Evolutionary conservation across 345 rosid species (phyloP).

Genomic region (Eucalyptus sp.): DNA sequence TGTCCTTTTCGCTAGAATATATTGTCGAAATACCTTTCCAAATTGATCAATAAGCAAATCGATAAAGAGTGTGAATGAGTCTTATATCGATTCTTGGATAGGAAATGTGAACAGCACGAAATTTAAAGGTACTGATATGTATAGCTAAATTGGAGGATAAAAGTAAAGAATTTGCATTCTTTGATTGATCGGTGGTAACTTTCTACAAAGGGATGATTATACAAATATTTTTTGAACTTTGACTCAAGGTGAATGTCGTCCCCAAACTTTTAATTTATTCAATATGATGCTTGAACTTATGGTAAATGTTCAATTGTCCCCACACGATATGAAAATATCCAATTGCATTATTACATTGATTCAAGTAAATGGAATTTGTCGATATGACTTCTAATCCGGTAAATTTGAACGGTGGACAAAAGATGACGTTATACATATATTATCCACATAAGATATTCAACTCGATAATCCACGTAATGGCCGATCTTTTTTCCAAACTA

Average conservation of each 20-base stretch:
- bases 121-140: neutral
- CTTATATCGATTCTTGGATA: neutral
- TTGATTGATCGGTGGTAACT: neutral
- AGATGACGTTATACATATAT: neutral
- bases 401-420: neutral
- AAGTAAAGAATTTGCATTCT: neutral
- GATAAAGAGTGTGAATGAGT: neutral
- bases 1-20: neutral
- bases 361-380: neutral
- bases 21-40: neutral
- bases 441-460: neutral
- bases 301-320: neutral
- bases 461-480: neutral
- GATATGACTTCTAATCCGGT: neutral
- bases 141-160: neutral
- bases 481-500: neutral
- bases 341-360: neutral
- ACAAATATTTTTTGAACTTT: neutral
- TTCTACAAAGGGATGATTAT: neutral
- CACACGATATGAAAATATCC: neutral
- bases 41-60: neutral
- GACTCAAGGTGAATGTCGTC: neutral
- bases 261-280: neutral
- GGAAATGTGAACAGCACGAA: neutral
- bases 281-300: neutral